phyloP scores from a whole-genome alignment of 371 early-diverging fungal genomes.

The Actinomucor elegans region DNA sequence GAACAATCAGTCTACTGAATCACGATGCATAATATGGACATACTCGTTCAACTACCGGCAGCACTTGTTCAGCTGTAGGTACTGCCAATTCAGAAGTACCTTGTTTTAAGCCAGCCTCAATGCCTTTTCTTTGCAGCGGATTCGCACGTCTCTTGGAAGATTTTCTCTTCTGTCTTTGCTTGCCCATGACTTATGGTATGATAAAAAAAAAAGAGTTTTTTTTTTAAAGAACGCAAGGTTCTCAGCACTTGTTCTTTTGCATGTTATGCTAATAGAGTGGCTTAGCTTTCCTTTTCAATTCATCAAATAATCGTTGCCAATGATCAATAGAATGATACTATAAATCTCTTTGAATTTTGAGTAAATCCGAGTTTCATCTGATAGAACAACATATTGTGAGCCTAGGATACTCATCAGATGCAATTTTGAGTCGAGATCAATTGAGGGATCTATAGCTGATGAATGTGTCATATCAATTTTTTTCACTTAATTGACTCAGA shows the following conservation, averaged over 20 bases:
- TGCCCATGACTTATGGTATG: slow-evolving; percentile 29
- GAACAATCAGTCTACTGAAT: too few species aligned
- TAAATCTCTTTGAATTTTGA: too few species aligned
- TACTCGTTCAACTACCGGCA: slow-evolving; percentile 63
- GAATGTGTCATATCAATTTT: too few species aligned
- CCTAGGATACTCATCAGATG: too few species aligned
- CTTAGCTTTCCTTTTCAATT: too few species aligned
- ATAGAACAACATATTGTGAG: too few species aligned
- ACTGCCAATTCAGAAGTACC: slow-evolving; percentile 16
- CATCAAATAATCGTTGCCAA: too few species aligned
- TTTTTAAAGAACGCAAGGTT: not conserved
- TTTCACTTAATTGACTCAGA: too few species aligned
- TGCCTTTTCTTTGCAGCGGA: slow-evolving; percentile 30
- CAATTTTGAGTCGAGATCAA: too few species aligned
- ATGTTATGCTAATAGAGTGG: not conserved
- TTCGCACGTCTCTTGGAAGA: slow-evolving; percentile 25
- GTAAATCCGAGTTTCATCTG: too few species aligned
- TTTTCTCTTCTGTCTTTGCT: slow-evolving; percentile 32
- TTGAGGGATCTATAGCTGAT: too few species aligned
- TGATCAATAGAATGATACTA: too few species aligned
- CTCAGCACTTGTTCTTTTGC: not conserved
- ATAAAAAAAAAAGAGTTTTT: not conserved
- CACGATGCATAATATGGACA: slow-evolving; percentile 1
- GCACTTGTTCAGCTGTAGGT: slow-evolving; percentile 40
- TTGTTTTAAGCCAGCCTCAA: slow-evolving; percentile 32